These are phyloP conservation scores for Kodamaea ohmeri DNA, from an alignment of 1,139 yeast species.

Conservation along the genomic window DNA sequence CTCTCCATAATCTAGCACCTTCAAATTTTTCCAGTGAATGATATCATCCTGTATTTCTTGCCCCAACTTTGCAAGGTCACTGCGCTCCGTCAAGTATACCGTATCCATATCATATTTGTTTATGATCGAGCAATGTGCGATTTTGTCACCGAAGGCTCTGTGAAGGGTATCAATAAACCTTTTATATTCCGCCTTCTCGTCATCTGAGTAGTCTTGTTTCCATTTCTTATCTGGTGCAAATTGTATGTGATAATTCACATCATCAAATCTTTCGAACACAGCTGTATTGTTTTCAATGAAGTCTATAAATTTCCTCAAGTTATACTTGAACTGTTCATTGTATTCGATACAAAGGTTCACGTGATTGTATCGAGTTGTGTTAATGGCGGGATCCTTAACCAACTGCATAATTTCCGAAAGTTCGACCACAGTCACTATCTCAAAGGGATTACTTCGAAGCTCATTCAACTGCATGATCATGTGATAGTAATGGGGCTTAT, in stretches of 20 bases:
- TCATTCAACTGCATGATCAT: constrained; percentile 29
- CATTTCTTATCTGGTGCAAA: constrained; percentile 37
- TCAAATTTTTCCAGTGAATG: constrained; percentile 34
- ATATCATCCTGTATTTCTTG: constrained; percentile 43
- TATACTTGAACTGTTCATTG: constrained; percentile 28
- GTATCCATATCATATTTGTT: constrained; percentile 39
- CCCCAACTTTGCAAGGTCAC: constrained; percentile 34
- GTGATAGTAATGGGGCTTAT: constrained; percentile 30
- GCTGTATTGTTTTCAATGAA: constrained; percentile 22
- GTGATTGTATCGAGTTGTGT: constrained; percentile 20
- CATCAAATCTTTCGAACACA: constrained; percentile 20
- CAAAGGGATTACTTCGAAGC: constrained; percentile 21
- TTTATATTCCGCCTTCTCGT: constrained; percentile 27
- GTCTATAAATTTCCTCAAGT: constrained; percentile 21
- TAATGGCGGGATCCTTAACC: constrained; percentile 13
- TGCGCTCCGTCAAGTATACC: constrained; percentile 34
- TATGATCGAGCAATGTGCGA: constrained; percentile 39
- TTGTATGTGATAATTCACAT: constrained; percentile 38
- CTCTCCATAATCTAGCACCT: constrained; percentile 38
- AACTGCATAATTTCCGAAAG: constrained; percentile 18
- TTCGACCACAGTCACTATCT: constrained; percentile 23
- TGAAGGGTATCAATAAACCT: constrained; percentile 25
- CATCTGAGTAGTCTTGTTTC: constrained; percentile 28
- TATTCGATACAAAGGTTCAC: constrained; percentile 38
- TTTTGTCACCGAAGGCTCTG: constrained; percentile 27